A percentile compares a stretch with the other conserved stretches of the same genome.
Evolutionary conservation across 129 eudicot genomes (phyloP).

Genomic region (Arctium lappa): DNA sequence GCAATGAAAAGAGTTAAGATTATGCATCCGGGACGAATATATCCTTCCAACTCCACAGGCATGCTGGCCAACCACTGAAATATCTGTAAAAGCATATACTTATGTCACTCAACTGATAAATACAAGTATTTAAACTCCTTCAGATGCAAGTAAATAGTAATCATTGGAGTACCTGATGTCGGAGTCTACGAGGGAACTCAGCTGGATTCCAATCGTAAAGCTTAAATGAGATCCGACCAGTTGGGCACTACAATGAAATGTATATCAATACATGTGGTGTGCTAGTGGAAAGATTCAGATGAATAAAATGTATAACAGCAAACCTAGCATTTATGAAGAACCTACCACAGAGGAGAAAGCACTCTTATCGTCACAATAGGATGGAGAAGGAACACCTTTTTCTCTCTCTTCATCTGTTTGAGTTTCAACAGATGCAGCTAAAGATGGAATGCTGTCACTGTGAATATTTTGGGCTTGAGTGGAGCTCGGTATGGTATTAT

Average conservation of each 20-base stretch:
- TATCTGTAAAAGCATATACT: constrained; percentile 50
- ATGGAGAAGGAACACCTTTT: constrained; percentile 43
- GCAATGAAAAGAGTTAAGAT: constrained; percentile 81
- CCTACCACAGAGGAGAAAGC: constrained; percentile 71
- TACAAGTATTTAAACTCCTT: constrained; percentile 17
- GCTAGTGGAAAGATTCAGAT: neutral
- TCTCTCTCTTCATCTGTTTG: constrained; percentile 67
- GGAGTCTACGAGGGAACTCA: constrained; percentile 88
- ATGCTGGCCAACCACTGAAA: constrained; percentile 95
- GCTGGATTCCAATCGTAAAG: constrained; percentile 99
- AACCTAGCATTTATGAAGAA: neutral
- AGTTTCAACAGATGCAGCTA: constrained; percentile 58
- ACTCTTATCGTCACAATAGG: constrained; percentile 66
- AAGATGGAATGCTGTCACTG: constrained; percentile 45
- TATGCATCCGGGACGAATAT: constrained; percentile 97
- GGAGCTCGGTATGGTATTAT: constrained; percentile 32
- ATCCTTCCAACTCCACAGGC: constrained; percentile 99
- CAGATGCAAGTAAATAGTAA: constrained; percentile 46
- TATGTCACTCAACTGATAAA: constrained; percentile 32
- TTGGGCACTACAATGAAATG: constrained; percentile 60
- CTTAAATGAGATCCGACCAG: constrained; percentile 95
- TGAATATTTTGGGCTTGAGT: constrained; percentile 46
- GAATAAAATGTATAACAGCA: neutral
- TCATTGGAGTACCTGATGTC: constrained; percentile 74
- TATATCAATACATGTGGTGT: neutral